Conservation (phyloP, 345 rosid genomes). For the Linum usitatissimum region DNA sequence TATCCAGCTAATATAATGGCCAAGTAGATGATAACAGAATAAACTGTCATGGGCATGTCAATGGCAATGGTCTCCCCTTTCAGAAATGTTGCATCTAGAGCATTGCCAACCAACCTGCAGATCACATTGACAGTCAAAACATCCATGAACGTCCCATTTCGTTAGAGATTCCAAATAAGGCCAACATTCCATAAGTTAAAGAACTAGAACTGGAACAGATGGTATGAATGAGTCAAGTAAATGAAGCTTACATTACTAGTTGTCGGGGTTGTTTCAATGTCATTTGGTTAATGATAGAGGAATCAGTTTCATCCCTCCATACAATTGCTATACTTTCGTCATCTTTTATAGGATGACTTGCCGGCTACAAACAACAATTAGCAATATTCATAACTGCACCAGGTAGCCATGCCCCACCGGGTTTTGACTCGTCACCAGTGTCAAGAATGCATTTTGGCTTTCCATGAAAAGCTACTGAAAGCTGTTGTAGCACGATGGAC, state of each 20-base stretch:
- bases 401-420: slow-evolving; percentile 72
- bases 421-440: slow-evolving; percentile 36
- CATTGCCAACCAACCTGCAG: slow-evolving; percentile 73
- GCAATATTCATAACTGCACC: slow-evolving; percentile 62
- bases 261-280: slow-evolving; percentile 56
- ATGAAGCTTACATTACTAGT: slow-evolving; percentile 55
- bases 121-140: too few relatives aligned
- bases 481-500: slow-evolving; percentile 54
- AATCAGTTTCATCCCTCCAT: slow-evolving; percentile 74
- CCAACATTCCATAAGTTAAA: neutral
- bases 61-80: slow-evolving; percentile 85
- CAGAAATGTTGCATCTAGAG: slow-evolving; percentile 39
- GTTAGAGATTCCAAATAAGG: too few relatives aligned
- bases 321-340: slow-evolving; percentile 53
- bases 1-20: slow-evolving; percentile 71
- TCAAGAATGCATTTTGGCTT: slow-evolving; percentile 67
- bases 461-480: slow-evolving; percentile 41
- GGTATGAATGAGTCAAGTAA: neutral
- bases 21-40: slow-evolving; percentile 69
- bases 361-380: slow-evolving; percentile 65
- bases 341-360: slow-evolving; percentile 38
- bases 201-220: too few relatives aligned
- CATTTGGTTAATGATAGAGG: slow-evolving; percentile 35
- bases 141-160: too few relatives aligned
- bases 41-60: slow-evolving; percentile 92